Evolutionary conservation across 306 rosid genomes (phyloP).

Genomic region (Rubus idaeus): DNA sequence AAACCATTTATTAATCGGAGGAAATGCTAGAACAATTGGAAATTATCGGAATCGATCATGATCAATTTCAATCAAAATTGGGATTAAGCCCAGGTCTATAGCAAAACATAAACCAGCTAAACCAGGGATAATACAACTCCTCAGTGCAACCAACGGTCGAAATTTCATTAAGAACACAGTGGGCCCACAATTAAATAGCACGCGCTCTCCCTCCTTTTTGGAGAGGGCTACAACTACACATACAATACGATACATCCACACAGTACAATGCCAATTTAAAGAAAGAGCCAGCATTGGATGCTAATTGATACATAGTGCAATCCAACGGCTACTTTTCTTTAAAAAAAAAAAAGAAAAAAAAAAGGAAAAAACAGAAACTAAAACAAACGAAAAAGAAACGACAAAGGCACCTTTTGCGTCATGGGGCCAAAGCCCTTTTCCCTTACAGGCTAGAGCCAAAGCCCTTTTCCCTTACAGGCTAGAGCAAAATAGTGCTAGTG

Average conservation of each 20-base stretch:
- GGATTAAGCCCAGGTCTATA: no score
- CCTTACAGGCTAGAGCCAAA: not conserved
- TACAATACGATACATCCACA: conserved; percentile 6
- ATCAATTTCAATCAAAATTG: no score
- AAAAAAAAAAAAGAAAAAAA: conserved; percentile 7
- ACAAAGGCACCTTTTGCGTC: conserved; percentile 33
- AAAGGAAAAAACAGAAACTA: not conserved
- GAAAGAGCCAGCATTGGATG: conserved; percentile 32
- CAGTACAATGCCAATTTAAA: not conserved
- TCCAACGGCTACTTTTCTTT: conserved; percentile 42
- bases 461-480: not conserved
- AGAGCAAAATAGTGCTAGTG: not conserved
- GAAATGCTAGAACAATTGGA: no score
- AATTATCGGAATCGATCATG: no score
- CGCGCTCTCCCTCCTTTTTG: conserved; percentile 82
- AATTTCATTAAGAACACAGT: conserved; percentile 24
- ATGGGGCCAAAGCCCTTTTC: conserved; percentile 17
- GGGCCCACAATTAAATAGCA: conserved; percentile 20
- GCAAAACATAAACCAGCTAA: no score
- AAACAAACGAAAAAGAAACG: conserved; percentile 14
- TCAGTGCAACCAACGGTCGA: conserved; percentile 17
- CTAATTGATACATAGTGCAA: conserved; percentile 22
- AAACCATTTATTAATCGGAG: no score
- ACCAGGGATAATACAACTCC: no score
- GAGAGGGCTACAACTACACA: conserved; percentile 56